Evolutionary conservation across 179 eudicot species (phyloP).

Genomic region (Monotropa hypopitys): DNA sequence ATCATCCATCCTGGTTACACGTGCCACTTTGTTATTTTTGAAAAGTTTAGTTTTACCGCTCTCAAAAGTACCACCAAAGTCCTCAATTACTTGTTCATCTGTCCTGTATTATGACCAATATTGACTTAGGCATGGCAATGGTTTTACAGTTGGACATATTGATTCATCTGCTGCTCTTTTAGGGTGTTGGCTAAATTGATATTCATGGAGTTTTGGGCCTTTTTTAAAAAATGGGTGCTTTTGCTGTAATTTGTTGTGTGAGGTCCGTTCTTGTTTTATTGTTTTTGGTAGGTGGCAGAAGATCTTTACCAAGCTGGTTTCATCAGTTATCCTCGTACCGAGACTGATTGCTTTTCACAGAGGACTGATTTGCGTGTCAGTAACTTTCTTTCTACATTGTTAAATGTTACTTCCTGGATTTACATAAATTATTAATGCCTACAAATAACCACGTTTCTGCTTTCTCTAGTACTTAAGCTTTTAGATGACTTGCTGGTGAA

Average conservation of each 20-base stretch:
- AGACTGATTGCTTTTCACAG: conserved; percentile 75
- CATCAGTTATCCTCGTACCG: conserved; percentile 98
- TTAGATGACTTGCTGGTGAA: neutral
- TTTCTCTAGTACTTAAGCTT: neutral
- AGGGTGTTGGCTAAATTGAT: neutral
- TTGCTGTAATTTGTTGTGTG: neutral
- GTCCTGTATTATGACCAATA: neutral
- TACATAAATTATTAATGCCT: neutral
- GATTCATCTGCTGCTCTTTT: neutral
- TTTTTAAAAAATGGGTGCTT: neutral
- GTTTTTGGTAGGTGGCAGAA: conserved; percentile 62
- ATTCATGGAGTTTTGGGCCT: neutral
- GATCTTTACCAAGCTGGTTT: conserved; percentile 92
- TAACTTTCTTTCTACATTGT: conserved; percentile 12
- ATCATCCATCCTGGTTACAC: neutral
- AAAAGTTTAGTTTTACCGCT: neutral
- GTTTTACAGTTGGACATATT: neutral
- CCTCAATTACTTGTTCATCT: neutral
- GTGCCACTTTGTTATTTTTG: neutral
- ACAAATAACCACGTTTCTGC: neutral
- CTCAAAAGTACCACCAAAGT: neutral
- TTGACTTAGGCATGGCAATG: neutral
- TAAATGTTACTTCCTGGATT: conserved; percentile 2
- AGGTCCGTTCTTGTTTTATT: neutral
- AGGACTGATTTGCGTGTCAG: conserved; percentile 71